Evolutionary conservation across 2,329 filamentous ascomycete genomes (phyloP).

Genomic region (Blastomyces gilchristii): DNA sequence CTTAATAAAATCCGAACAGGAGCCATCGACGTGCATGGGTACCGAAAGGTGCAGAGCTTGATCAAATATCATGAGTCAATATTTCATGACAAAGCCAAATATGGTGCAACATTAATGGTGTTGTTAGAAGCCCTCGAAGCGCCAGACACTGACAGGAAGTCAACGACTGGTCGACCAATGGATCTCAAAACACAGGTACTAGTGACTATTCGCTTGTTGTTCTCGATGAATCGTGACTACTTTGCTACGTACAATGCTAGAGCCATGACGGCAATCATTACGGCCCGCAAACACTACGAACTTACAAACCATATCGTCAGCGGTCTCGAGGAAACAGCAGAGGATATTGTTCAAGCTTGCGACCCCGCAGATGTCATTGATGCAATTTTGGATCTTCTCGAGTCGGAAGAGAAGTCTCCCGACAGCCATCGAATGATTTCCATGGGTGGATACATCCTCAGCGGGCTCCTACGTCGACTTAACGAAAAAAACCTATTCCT

Average conservation of each 20-base stretch:
- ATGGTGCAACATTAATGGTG: slow-evolving; percentile 29
- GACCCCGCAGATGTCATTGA: slow-evolving; percentile 23
- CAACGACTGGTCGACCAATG: slow-evolving; percentile 18
- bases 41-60: slow-evolving; percentile 34
- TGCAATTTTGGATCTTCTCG: slow-evolving; percentile 27
- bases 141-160: slow-evolving; percentile 21
- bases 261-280: slow-evolving; percentile 29
- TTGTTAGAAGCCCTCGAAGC: slow-evolving; percentile 31
- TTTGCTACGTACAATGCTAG: slow-evolving; percentile 28
- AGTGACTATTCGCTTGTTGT: slow-evolving; percentile 32
- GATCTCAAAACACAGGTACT: slow-evolving; percentile 37
- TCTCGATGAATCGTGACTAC: slow-evolving; percentile 26
- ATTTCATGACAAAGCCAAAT: slow-evolving; percentile 28
- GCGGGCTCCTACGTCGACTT: slow-evolving; percentile 21
- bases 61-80: slow-evolving; percentile 30
- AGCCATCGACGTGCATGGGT: slow-evolving; percentile 33
- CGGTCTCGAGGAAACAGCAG: slow-evolving; percentile 31
- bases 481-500: slow-evolving; percentile 17
- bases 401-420: slow-evolving; percentile 23
- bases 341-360: slow-evolving; percentile 27
- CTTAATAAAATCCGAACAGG: slow-evolving; percentile 28
- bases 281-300: slow-evolving; percentile 30
- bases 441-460: slow-evolving; percentile 27
- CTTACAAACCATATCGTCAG: slow-evolving; percentile 32
- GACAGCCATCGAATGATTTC: slow-evolving; percentile 26